Base-by-base conservation (phyloP, 495 filamentous ascomycete species). In the Penicillium flavigenum region DNA sequence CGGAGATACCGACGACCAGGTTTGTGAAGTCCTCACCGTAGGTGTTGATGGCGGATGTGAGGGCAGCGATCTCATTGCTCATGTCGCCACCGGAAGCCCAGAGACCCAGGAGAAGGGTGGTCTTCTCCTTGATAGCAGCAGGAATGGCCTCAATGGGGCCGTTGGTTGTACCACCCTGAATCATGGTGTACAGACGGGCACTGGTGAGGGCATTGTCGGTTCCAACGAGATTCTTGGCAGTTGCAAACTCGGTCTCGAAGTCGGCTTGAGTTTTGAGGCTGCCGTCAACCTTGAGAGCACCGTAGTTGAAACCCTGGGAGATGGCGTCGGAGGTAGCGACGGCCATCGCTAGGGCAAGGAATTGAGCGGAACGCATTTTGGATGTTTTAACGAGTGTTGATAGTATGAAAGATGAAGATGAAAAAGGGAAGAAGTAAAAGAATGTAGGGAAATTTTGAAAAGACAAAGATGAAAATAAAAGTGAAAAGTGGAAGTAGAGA, bases 221-320 rank as follows among this genome's bases (percentile, higher is more conserved):
- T 56, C 85, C 87, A 34, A 81, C 77, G 31, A 96, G 83, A 52
- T 75, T 74, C 70, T 88, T 83, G 53, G 91, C 88, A 16, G 80
- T 79, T 9, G 75, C 78, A 80, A 94, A 96, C 62, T 88, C 80
- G 27, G 73, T 65, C 69, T 88, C 76, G 75, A 84, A 96, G 68
- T 92, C 84, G 20, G 79, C 66, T 70, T 88, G 81, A 34, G 62
- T 53, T 67, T 88, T 90, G 69, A 77, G 65, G 51, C 79, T 79
- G 56, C 86, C 83, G 64, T 88, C 84, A 32, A 72, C 80, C 72
- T 80, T 73, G 63, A 79, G 82, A 26, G 82, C 71, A 64, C 89
- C 91, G 64, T 92, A 90, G 81, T 94, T 95, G 83, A 96, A 95
- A 59, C 92, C 92, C 62, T 87, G 79, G 63, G 70, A 77, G 58